Percentiles rank a stretch among this genome's conserved stretches.
Evolutionary conservation across 345 rosid genomes (phyloP).

Genomic region (Raphanus raphanistrum): DNA sequence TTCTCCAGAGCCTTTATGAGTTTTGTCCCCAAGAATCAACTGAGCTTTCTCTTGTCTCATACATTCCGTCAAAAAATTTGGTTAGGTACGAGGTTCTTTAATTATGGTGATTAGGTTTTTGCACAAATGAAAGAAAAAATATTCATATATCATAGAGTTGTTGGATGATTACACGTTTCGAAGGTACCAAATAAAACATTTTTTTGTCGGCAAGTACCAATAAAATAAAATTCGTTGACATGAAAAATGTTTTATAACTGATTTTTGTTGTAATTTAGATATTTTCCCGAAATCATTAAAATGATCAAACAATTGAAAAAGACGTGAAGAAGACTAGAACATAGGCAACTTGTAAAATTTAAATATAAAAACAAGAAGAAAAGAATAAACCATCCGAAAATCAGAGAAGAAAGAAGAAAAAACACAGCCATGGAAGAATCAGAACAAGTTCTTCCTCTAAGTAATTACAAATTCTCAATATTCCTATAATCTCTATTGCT

Average conservation of each 20-base stretch:
- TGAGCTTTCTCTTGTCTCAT: too few species aligned
- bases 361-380: background rate
- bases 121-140: too few species aligned
- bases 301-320: slow-evolving; percentile 13
- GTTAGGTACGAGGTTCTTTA: too few species aligned
- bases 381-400: too few species aligned
- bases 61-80: too few species aligned
- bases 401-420: background rate
- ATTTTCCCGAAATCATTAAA: background rate
- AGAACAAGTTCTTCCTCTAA: slow-evolving; percentile 40
- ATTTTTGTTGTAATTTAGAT: background rate
- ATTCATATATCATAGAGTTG: background rate
- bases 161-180: background rate
- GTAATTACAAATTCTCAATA: slow-evolving; percentile 8
- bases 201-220: too few species aligned
- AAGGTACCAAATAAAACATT: background rate
- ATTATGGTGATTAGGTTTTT: too few species aligned
- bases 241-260: background rate
- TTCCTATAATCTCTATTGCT: background rate
- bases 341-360: slow-evolving; percentile 11
- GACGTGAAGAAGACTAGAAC: slow-evolving; percentile 32
- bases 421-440: slow-evolving; percentile 39
- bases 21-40: too few species aligned
- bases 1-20: too few species aligned
- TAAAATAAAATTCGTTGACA: background rate